Evolutionary conservation across 2,329 filamentous ascomycete species (phyloP), one percentile per base, ranked within the genome.

Genomic region (Sporothrix protearum): DNA sequence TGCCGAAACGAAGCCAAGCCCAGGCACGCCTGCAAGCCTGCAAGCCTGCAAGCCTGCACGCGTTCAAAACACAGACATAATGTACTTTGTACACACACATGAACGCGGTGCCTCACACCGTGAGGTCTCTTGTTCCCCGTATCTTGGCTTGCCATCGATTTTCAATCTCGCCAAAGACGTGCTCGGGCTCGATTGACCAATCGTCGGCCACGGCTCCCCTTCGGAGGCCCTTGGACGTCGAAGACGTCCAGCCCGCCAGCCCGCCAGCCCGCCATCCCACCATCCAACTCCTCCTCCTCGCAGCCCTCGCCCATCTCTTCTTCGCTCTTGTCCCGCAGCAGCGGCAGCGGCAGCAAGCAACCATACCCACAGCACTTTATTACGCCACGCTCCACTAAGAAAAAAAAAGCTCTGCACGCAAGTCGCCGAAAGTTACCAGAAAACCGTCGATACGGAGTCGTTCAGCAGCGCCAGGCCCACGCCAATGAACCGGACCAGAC

Each of bases 401-500:
- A 28, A 45, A 25, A 64, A 28, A 64, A n/a, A 6, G 59, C 59
- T 64, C 36, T 28, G 59, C 36, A 64, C 2, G 22, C 42, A 33
- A 66, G 61, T 47, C 25, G n/a, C 9, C 45, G 10, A 39, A 51
- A 68, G 25, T 49, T 22, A n/a, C 22, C 61, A 45, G 6, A 64
- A 25, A 8, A 66, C 16, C 16, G 45, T 22, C 28, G 28, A 39
- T 49, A 53, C 30, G 25, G 45, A 51, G 64, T 25, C 28, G 47
- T 39, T 68, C 64, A 68, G 64, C 64, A 53, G 64, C 64, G 30
- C 64, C 64, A 68, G 19, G 47, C 47, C 47, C 64, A 51, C 47
- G 47, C 64, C 45, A 68, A 39, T 16, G 19, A 36, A 68, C 28
- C 59, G 14, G 42, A 64, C 63, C 63, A 66, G 42, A 33, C 63